Conservation (phyloP, 1,284 basidiomycete species). For the Tilletia indica region DNA sequence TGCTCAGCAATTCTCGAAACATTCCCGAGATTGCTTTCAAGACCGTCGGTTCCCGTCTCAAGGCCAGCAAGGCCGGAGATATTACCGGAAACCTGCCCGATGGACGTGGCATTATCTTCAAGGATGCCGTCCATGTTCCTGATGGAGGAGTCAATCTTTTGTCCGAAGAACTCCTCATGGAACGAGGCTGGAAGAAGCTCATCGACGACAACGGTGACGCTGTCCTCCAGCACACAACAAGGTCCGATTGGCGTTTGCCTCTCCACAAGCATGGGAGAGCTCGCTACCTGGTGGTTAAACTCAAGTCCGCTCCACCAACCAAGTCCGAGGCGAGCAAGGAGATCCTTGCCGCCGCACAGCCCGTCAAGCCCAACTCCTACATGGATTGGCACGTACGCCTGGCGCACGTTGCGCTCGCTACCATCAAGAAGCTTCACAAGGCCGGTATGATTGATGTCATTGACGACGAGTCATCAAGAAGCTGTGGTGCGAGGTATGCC, state of each 20-base stretch:
- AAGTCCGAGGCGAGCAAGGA: neutral
- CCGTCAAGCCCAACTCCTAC: too few relatives aligned
- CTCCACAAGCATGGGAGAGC: conserved; percentile 1
- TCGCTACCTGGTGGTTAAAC: neutral
- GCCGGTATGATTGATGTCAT: too few relatives aligned
- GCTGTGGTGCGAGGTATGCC: neutral
- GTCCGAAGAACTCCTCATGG: too few relatives aligned
- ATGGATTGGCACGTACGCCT: too few relatives aligned
- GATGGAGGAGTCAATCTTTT: too few relatives aligned
- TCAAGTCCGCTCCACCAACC: neutral
- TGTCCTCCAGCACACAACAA: neutral
- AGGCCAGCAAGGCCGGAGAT: too few relatives aligned
- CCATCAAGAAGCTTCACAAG: too few relatives aligned
- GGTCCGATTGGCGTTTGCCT: neutral
- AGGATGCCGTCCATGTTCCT: too few relatives aligned
- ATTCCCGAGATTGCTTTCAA: neutral
- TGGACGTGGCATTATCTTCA: too few relatives aligned
- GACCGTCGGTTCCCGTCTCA: too few relatives aligned
- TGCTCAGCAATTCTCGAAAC: neutral
- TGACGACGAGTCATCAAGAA: neutral
- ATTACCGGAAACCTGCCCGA: too few relatives aligned
- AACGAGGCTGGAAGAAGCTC: neutral
- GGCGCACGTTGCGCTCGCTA: too few relatives aligned
- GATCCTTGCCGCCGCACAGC: neutral
- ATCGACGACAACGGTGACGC: neutral